phyloP scores from a whole-genome alignment of 2,329 filamentous ascomycete genomes.

The Aquanectria penicillioides region DNA sequence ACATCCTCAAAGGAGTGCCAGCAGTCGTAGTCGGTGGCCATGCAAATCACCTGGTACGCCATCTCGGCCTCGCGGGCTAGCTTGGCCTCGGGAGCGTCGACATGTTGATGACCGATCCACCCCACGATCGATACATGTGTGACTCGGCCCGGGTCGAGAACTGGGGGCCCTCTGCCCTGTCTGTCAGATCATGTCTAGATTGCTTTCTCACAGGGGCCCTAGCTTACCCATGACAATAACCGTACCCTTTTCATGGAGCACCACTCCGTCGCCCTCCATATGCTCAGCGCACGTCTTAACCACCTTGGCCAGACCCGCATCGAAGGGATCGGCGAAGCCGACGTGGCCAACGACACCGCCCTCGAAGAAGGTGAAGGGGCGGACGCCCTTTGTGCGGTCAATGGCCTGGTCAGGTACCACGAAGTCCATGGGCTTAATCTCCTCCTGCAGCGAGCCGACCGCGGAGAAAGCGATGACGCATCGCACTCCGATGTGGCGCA shows the following conservation, averaged over 20 bases:
- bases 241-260: conserved; percentile 84
- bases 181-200: conserved; percentile 31
- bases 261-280: conserved; percentile 85
- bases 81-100: conserved; percentile 92
- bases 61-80: conserved; percentile 96
- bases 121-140: conserved; percentile 93
- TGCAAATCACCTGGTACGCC: conserved; percentile 98
- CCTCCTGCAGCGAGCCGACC: conserved; percentile 90
- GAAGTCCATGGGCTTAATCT: conserved; percentile 96
- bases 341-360: conserved; percentile 92
- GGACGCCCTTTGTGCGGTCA: conserved; percentile 93
- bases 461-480: conserved; percentile 94
- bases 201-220: not conserved
- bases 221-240: conserved; percentile 86
- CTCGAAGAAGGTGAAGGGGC: conserved; percentile 96
- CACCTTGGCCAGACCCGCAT: conserved; percentile 78
- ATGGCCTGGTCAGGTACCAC: conserved; percentile 96
- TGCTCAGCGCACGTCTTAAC: conserved; percentile 79
- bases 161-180: conserved; percentile 83
- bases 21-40: conserved; percentile 99
- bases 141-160: conserved; percentile 97
- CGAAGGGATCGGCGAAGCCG: conserved; percentile 95
- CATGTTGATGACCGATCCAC: conserved; percentile 98
- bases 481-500: conserved; percentile 88
- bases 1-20: conserved; percentile 89